These are phyloP conservation scores for Rhazya stricta DNA, from an alignment of 257 asterid genomes.

Conservation along the genomic window DNA sequence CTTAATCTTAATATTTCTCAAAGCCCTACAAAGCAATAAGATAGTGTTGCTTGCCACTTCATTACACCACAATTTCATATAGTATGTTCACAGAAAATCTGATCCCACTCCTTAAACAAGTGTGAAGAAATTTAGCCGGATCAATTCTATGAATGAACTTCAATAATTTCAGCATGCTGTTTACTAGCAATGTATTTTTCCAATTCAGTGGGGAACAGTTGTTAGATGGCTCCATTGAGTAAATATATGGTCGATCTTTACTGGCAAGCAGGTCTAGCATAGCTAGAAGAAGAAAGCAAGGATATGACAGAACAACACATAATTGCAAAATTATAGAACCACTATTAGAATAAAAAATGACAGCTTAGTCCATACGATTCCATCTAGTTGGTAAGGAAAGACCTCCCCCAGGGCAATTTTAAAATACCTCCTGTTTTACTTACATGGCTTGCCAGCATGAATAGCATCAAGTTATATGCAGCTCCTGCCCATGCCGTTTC, in stretches of 20 bases:
- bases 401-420: neutral
- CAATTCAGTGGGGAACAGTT: neutral
- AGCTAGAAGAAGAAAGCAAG: neutral
- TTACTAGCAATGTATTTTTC: neutral
- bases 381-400: neutral
- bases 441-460: conserved; percentile 98
- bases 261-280: neutral
- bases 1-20: neutral
- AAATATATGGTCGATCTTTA: neutral
- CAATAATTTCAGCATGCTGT: neutral
- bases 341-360: neutral
- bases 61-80: neutral
- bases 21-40: neutral
- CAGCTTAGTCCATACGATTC: neutral
- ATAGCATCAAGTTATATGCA: conserved; percentile 91
- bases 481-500: conserved; percentile 99
- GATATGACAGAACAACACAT: neutral
- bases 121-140: neutral
- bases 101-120: neutral
- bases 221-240: neutral
- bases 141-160: neutral
- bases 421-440: conserved; percentile 21
- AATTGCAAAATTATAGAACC: neutral
- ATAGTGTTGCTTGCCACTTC: neutral
- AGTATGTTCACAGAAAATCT: neutral